Evolutionary conservation across 768 basidiomycete species (phyloP), one percentile per base, ranked within the genome.

Genomic region (Boletus rubroflammeus): DNA sequence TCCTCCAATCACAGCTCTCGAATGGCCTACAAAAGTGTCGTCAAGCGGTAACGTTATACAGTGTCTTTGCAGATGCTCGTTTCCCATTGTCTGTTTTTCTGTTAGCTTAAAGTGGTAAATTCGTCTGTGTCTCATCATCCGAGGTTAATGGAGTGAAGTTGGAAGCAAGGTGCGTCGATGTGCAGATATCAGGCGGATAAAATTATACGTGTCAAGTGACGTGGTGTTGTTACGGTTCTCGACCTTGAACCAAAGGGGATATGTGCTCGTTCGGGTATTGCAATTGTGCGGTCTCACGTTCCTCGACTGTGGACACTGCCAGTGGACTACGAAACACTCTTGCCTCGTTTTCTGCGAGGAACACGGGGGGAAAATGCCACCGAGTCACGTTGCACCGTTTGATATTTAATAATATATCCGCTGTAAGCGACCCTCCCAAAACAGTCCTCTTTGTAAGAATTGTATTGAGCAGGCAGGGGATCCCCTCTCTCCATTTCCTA

Each of bases 261-360:
- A 15, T 46, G 39, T 36, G 42, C n/a, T 38, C 4, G 4, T 8
- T 40, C 3, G 17, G 19, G 41, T 29, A 39, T 41, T 34, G 26
- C 21, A 17, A 54, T 23, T 23, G 17, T 39, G 17, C 38, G 31
- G 29, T 50, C 55, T 50, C 56, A 51, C 39, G 55, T 28, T 23
- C 35, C 28, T 17, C 42, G 3, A 43, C 40, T 44, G 9, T 7
- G 23, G 41, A 5, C 26, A 10, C 17, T 42, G n/a, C n/a, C n/a
- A n/a, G n/a, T n/a, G 50, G 26, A 34, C 36, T 31, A 47, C 42
- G 47, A 45, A 57, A 54, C 39, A 14, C 26, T 14, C 26, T 17
- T 34, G 50, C 51, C 57, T 59, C 58, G 51, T 47, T 42, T 43
- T 43, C n/a, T 41, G 44, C 58, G 53, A 36, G 19, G 41, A 19